Evolutionary conservation across 2,329 filamentous ascomycete genomes (phyloP).

Genomic region (Ophiostoma ulmi): DNA sequence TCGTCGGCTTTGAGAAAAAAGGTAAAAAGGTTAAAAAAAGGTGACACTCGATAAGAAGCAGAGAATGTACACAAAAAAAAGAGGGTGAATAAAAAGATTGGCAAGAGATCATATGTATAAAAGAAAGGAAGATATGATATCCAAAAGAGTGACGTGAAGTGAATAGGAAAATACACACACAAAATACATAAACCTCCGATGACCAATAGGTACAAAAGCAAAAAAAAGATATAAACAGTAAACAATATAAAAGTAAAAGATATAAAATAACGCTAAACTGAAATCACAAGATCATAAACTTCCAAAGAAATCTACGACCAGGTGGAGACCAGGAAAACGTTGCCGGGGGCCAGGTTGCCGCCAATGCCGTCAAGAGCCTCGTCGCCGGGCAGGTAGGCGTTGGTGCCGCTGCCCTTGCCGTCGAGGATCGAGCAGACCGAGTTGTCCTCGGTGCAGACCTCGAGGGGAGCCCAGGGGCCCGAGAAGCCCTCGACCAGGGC

Average conservation of each 20-base stretch:
- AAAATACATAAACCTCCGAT: not conserved
- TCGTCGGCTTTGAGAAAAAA: slow-evolving; percentile 6
- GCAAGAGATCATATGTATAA: slow-evolving; percentile 9
- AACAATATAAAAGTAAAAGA: slow-evolving; percentile 6
- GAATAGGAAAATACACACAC: not conserved
- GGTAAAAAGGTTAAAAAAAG: not conserved
- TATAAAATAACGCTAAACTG: not conserved
- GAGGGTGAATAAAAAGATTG: not conserved
- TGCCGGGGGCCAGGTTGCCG: slow-evolving; percentile 33
- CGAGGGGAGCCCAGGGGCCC: slow-evolving; percentile 37
- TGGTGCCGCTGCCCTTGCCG: slow-evolving; percentile 32
- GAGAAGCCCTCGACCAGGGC: slow-evolving; percentile 41
- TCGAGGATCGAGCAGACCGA: slow-evolving; percentile 34
- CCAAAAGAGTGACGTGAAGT: slow-evolving; percentile 15
- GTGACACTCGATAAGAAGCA: slow-evolving; percentile 11
- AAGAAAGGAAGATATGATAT: slow-evolving; percentile 14
- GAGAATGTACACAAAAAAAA: slow-evolving; percentile 11
- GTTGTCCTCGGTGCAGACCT: slow-evolving; percentile 38
- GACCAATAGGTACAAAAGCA: not conserved
- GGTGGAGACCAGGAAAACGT: slow-evolving; percentile 26
- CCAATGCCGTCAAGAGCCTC: slow-evolving; percentile 36
- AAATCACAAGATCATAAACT: slow-evolving; percentile 16
- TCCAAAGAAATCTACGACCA: slow-evolving; percentile 20
- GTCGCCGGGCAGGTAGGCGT: slow-evolving; percentile 36
- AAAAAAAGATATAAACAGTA: not conserved